phyloP scores from a whole-genome alignment of 345 rosid genomes.

The Crucihimalaya himalaica region DNA sequence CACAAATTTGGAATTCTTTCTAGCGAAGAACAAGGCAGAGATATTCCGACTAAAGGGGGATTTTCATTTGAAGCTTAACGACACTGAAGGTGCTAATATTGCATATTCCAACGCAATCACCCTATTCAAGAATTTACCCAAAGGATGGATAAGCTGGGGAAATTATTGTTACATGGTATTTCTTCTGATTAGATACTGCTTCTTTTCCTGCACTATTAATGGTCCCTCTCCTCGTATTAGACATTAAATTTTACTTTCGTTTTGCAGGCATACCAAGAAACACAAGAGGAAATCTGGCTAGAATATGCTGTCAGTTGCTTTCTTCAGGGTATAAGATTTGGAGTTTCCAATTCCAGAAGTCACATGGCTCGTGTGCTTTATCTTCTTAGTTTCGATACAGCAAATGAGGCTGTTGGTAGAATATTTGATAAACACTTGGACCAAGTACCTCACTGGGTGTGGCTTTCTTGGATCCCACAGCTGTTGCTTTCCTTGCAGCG shows the following conservation, averaged over 20 bases:
- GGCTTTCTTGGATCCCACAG: conserved; percentile 99
- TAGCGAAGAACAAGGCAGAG: conserved; percentile 83
- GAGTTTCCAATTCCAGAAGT: conserved; percentile 91
- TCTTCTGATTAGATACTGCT: conserved; percentile 23
- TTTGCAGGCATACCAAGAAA: conserved; percentile 79
- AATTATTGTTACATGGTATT: conserved; percentile 90
- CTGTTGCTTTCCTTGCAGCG: conserved; percentile 92
- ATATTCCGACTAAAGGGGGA: conserved; percentile 85
- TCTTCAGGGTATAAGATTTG: conserved; percentile 95
- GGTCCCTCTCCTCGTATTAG: conserved; percentile 5
- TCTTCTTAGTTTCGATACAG: conserved; percentile 91
- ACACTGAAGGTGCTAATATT: conserved; percentile 75
- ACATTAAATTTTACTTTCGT: conserved; percentile 8
- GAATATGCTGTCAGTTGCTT: conserved; percentile 88
- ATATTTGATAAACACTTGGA: conserved; percentile 87
- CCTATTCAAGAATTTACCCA: conserved; percentile 86
- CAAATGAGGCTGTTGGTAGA: conserved; percentile 88
- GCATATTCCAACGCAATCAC: conserved; percentile 88
- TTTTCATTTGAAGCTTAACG: conserved; percentile 71
- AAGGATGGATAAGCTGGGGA: conserved; percentile 99
- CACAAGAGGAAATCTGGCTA: conserved; percentile 86
- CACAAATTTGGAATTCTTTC: conserved; percentile 90
- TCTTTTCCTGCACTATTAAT: conserved; percentile 2
- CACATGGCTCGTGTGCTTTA: conserved; percentile 93
- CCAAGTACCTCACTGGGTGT: conserved; percentile 97